phyloP scores from a whole-genome alignment of 139 green algal species.

The Medakamo hakoo region DNA sequence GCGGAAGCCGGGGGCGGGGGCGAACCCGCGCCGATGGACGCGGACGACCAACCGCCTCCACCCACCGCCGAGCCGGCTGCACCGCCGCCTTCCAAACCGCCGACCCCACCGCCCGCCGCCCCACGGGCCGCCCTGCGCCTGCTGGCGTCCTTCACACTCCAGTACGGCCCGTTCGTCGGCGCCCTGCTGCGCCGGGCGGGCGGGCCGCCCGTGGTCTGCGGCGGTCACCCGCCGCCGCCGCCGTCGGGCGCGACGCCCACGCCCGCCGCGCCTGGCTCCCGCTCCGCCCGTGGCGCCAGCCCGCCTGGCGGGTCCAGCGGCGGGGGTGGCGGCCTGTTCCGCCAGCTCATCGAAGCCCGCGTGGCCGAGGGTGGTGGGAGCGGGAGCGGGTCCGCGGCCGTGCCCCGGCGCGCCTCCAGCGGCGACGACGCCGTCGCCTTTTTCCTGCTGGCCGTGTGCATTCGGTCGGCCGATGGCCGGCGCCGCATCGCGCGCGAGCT shows the following conservation, averaged over 20 bases:
- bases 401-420: constrained; percentile 8
- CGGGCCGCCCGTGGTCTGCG: constrained; percentile 17
- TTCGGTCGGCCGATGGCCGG: constrained; percentile 60
- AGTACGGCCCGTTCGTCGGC: constrained; percentile 49
- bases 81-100: background rate
- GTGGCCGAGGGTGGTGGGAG: background rate
- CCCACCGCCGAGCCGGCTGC: constrained; percentile 4
- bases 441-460: constrained; percentile 48
- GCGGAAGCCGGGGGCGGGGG: background rate
- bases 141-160: constrained; percentile 68
- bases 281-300: too few relatives aligned
- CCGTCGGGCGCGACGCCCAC: background rate
- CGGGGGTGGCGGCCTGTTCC: constrained; percentile 15
- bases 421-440: constrained; percentile 14
- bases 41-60: too few relatives aligned
- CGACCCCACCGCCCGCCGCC: background rate
- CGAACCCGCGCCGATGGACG: constrained; percentile 9
- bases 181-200: constrained; percentile 65
- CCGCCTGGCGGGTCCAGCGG: too few relatives aligned
- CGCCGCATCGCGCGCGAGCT: constrained; percentile 57
- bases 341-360: constrained; percentile 1
- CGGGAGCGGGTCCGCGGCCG: background rate
- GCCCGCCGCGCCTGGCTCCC: too few relatives aligned
- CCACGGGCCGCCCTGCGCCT: constrained; percentile 32
- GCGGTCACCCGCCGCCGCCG: background rate